Percentiles rank a stretch among this genome's conserved stretches.
Evolutionary conservation across 2,329 filamentous ascomycete species (phyloP).

Genomic region (Hypoxylon rubiginosum): DNA sequence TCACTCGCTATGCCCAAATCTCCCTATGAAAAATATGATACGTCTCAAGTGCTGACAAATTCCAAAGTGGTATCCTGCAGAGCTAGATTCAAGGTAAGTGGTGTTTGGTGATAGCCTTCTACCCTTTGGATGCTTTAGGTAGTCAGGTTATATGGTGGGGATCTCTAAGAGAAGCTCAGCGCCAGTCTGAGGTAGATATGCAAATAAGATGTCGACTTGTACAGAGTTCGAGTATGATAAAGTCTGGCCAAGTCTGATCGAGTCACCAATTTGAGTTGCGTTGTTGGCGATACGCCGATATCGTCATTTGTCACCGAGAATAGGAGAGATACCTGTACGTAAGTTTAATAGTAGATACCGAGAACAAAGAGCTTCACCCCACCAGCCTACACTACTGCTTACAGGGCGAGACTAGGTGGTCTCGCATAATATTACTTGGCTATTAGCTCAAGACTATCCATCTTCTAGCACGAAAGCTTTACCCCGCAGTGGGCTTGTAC

Average conservation of each 20-base stretch:
- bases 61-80: neutral
- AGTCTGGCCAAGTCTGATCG: neutral
- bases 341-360: neutral
- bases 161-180: neutral
- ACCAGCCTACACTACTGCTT: neutral
- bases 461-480: neutral
- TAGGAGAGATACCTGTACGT: neutral
- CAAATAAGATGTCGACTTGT: neutral
- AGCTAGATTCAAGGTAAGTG: neutral
- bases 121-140: neutral
- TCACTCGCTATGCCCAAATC: neutral
- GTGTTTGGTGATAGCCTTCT: neutral
- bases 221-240: neutral
- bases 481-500: constrained; percentile 33
- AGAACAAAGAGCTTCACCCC: neutral
- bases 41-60: neutral
- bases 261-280: neutral
- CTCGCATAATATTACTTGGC: neutral
- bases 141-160: constrained; percentile 1
- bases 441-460: neutral
- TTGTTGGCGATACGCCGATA: neutral
- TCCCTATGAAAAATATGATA: neutral
- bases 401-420: neutral
- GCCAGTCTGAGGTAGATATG: neutral
- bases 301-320: constrained; percentile 1